Evolutionary conservation across 306 rosid genomes (phyloP).

Genomic region (Malus sieversii): DNA sequence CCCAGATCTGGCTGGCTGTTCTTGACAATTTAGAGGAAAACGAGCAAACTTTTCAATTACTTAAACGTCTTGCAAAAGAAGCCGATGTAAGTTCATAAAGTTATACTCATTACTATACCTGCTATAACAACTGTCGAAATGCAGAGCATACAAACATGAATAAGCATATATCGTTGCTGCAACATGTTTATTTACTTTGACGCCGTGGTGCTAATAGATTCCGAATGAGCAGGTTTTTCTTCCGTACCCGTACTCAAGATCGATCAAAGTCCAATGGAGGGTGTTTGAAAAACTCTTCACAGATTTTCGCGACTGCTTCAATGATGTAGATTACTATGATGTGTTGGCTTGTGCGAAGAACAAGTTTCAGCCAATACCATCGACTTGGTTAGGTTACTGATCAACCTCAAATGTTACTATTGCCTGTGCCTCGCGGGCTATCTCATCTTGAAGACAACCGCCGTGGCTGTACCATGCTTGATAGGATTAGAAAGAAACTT

Average conservation of each 20-base stretch:
- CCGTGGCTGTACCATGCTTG: background rate
- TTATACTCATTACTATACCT: background rate
- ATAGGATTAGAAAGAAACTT: background rate
- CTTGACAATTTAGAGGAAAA: constrained; percentile 65
- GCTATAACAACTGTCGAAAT: background rate
- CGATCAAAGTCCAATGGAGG: constrained; percentile 69
- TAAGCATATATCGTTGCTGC: background rate
- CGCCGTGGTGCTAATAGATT: background rate
- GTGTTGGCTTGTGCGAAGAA: constrained; percentile 62
- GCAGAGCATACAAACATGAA: background rate
- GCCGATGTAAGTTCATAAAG: constrained; percentile 49
- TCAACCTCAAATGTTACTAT: background rate
- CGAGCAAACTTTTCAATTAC: constrained; percentile 45
- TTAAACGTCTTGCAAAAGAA: constrained; percentile 63
- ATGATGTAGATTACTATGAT: constrained; percentile 52
- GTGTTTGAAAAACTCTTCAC: constrained; percentile 86
- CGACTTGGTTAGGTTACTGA: constrained; percentile 69
- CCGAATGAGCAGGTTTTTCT: constrained; percentile 54
- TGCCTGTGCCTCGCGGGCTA: background rate
- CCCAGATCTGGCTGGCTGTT: constrained; percentile 70
- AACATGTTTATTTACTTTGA: background rate
- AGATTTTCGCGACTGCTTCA: constrained; percentile 77
- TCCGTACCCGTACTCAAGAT: constrained; percentile 62
- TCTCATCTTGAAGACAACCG: background rate
- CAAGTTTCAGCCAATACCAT: constrained; percentile 75